Evolutionary conservation across 768 basidiomycete species (phyloP).

Genomic region (Boletellus sp.): DNA sequence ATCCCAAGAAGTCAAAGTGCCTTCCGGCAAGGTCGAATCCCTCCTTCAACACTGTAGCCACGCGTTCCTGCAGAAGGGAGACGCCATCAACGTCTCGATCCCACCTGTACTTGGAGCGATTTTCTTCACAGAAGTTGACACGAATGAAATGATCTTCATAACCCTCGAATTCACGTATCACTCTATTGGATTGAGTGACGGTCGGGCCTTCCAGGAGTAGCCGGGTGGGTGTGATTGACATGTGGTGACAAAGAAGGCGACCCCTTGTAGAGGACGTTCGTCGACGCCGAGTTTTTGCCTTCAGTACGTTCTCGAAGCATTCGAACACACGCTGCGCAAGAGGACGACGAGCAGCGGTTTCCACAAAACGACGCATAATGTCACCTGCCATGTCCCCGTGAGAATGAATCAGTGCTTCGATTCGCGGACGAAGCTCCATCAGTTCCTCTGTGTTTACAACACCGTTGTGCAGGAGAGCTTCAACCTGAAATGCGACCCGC

Average conservation of each 20-base stretch:
- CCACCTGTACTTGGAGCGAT: slow-evolving; percentile 71
- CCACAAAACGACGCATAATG: slow-evolving; percentile 53
- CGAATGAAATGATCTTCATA: slow-evolving; percentile 71
- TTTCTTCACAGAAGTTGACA: slow-evolving; percentile 84
- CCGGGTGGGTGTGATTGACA: slow-evolving; percentile 74
- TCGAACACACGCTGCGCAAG: slow-evolving; percentile 39
- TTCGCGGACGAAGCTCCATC: slow-evolving; percentile 38
- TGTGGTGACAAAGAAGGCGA: slow-evolving; percentile 65
- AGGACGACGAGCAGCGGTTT: slow-evolving; percentile 43
- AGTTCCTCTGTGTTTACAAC: slow-evolving; percentile 61
- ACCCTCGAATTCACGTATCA: slow-evolving; percentile 63
- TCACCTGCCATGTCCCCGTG: slow-evolving; percentile 39
- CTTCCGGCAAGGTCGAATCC: slow-evolving; percentile 73
- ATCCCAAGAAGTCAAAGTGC: slow-evolving; percentile 75
- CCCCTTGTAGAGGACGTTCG: slow-evolving; percentile 30
- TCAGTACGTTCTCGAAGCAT: slow-evolving; percentile 44
- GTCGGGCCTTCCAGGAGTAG: slow-evolving; percentile 75
- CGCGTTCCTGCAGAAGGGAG: slow-evolving; percentile 53
- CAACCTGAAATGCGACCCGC: slow-evolving; percentile 74
- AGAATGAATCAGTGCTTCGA: slow-evolving; percentile 39
- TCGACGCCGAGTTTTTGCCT: slow-evolving; percentile 13
- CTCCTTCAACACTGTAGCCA: slow-evolving; percentile 52
- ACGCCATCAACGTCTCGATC: slow-evolving; percentile 59
- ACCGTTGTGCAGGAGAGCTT: slow-evolving; percentile 61
- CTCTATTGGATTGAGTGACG: slow-evolving; percentile 71